Percentiles rank a stretch among this genome's conserved stretches.
Evolutionary conservation across 192 early-diverging fungal species (phyloP).

Genomic region (Backusella macrospora): DNA sequence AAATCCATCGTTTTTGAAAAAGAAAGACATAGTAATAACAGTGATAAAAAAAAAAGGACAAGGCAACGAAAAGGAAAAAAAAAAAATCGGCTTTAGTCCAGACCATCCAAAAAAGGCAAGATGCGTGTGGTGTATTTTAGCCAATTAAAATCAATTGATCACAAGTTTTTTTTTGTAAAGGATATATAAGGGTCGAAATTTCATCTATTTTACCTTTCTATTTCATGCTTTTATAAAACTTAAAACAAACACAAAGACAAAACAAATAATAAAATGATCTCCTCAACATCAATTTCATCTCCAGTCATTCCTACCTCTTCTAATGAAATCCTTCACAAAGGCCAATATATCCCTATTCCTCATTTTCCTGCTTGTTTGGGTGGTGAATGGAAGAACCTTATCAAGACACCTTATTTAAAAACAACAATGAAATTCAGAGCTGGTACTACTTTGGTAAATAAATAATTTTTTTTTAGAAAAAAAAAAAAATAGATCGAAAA

Average conservation of each 20-base stretch:
- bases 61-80: not conserved
- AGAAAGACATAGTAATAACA: not conserved
- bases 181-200: conserved; percentile 11
- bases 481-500: conserved; percentile 9
- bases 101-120: not conserved
- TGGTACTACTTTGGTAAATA: conserved; percentile 28
- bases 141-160: not conserved
- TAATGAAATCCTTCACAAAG: not conserved
- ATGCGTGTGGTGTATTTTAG: not conserved
- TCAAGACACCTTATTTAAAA: conserved; percentile 25
- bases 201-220: conserved; percentile 1
- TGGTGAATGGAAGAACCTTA: conserved; percentile 31
- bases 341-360: conserved; percentile 29
- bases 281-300: conserved; percentile 18
- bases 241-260: not conserved
- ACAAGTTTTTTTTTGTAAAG: not conserved
- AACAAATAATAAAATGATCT: not conserved
- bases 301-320: conserved; percentile 4
- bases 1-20: not conserved
- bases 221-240: not conserved
- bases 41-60: not conserved
- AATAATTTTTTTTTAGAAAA: not conserved
- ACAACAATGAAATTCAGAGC: conserved; percentile 32
- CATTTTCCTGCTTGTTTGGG: conserved; percentile 33
- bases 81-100: not conserved